These are phyloP conservation scores for Babesia gibsoni DNA, from an alignment of 169 alveolate genomes.

Conservation along the genomic window DNA sequence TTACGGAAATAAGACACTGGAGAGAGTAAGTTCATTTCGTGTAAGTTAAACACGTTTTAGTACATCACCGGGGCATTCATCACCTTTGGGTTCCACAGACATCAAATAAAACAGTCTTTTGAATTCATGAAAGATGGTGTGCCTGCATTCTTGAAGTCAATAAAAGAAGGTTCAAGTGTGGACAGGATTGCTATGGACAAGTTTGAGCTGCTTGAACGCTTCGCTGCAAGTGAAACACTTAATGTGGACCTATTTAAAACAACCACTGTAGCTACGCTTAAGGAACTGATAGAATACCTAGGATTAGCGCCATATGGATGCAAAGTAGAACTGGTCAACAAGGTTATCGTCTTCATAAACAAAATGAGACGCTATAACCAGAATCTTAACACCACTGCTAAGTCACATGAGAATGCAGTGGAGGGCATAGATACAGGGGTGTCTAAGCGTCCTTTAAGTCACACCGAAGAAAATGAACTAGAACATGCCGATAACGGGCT, in stretches of 20 bases:
- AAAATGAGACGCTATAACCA: neutral
- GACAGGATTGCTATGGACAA: neutral
- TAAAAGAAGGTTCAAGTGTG: neutral
- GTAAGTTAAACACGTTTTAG: neutral
- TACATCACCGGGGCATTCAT: conserved; percentile 16
- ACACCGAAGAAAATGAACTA: neutral
- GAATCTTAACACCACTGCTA: neutral
- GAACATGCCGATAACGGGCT: neutral
- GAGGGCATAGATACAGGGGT: neutral
- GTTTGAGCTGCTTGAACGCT: neutral
- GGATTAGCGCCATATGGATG: conserved; percentile 1
- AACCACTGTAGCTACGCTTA: conserved; percentile 2
- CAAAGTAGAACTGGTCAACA: conserved; percentile 15
- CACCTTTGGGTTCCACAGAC: neutral
- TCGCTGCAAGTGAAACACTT: neutral
- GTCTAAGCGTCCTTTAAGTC: neutral
- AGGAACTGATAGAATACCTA: neutral
- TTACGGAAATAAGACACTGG: neutral
- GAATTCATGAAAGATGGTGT: neutral
- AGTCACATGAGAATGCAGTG: neutral
- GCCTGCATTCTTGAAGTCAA: neutral
- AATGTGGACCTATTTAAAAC: conserved; percentile 4
- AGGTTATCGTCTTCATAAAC: conserved; percentile 19
- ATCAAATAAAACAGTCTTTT: neutral
- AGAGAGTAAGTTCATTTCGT: neutral